Evolutionary conservation across 352 stramenopile genomes (phyloP).

Genomic region (Sclerospora graminicola): DNA sequence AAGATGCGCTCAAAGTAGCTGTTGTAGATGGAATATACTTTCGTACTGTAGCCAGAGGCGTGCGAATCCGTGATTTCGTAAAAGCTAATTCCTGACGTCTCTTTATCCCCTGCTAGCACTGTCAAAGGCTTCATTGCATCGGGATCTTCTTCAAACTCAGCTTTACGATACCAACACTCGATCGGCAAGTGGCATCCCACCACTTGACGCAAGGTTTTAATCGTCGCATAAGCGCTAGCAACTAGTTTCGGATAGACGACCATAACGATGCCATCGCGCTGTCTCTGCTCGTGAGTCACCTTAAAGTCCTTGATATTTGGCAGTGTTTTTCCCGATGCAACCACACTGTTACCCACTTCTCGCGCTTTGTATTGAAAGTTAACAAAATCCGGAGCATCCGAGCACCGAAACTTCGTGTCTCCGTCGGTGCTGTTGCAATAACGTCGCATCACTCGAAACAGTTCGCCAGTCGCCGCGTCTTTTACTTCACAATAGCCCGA

Average conservation of each 20-base stretch:
- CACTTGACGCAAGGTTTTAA: conserved; percentile 28
- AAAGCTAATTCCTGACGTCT: conserved; percentile 15
- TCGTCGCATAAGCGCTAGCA: conserved; percentile 27
- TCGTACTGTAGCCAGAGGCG: conserved; percentile 33
- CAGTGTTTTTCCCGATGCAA: conserved; percentile 9
- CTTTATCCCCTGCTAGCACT: conserved; percentile 11
- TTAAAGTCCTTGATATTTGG: conserved; percentile 13
- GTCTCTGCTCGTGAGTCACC: not conserved
- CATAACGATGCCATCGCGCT: conserved; percentile 39
- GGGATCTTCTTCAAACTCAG: conserved; percentile 23
- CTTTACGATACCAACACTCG: conserved; percentile 36
- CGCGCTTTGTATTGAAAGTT: conserved; percentile 25
- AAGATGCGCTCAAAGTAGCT: conserved; percentile 34
- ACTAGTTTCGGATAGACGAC: conserved; percentile 45
- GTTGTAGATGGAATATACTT: conserved; percentile 37
- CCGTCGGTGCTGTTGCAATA: conserved; percentile 26
- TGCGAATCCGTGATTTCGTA: conserved; percentile 19
- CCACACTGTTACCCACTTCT: conserved; percentile 7
- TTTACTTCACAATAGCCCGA: conserved; percentile 36
- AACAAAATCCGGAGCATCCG: conserved; percentile 34
- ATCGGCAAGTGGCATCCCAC: conserved; percentile 34
- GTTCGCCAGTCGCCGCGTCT: conserved; percentile 22
- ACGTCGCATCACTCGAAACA: conserved; percentile 25
- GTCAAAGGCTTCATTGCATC: conserved; percentile 13
- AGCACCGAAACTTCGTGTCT: conserved; percentile 32